These are phyloP conservation scores for Staphylotrichum longicolle DNA, from an alignment of 495 filamentous ascomycete species.

Conservation along the genomic window DNA sequence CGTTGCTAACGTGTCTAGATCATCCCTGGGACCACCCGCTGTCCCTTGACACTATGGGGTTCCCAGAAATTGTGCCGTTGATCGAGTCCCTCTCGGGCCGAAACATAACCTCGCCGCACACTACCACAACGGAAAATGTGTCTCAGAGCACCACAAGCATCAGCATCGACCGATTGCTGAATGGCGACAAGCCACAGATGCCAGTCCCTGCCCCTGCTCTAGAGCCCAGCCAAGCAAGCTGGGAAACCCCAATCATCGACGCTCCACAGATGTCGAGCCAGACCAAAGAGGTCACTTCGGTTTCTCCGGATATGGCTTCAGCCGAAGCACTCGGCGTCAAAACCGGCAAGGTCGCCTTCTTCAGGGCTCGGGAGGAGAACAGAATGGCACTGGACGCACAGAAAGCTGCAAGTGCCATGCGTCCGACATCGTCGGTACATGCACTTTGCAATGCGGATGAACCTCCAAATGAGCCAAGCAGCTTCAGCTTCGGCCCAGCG, in stretches of 20 bases:
- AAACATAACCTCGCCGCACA: neutral
- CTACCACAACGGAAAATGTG: neutral
- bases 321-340: conserved; percentile 34
- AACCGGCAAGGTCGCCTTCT: conserved; percentile 42
- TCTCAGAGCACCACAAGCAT: neutral
- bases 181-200: neutral
- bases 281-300: too few species aligned
- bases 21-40: too few species aligned
- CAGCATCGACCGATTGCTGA: conserved; percentile 11
- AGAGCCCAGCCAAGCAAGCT: neutral
- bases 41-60: neutral
- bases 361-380: conserved; percentile 42
- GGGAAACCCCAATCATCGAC: too few species aligned
- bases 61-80: neutral
- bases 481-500: neutral
- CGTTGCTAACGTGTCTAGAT: neutral
- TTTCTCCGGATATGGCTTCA: conserved; percentile 8
- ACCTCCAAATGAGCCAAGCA: neutral
- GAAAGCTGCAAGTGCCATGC: neutral
- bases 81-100: neutral
- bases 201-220: neutral
- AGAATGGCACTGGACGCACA: conserved; percentile 14
- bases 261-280: too few species aligned
- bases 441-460: conserved; percentile 19
- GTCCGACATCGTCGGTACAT: conserved; percentile 15